Base-by-base conservation (phyloP, 306 rosid species). In the Cucurbita pepo region DNA sequence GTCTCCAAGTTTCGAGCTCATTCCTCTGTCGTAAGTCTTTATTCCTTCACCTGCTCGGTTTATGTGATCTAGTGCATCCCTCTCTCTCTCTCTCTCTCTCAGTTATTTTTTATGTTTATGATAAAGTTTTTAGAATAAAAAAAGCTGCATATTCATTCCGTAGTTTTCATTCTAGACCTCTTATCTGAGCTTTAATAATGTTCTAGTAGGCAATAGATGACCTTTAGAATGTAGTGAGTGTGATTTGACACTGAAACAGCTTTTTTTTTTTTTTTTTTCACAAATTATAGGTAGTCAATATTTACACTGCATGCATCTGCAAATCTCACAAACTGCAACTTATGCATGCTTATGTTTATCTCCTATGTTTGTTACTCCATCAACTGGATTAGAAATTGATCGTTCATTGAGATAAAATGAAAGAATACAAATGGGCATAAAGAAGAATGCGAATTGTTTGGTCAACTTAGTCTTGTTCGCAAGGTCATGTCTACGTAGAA, bases 1-100 rank as follows among this genome's bases (percentile, higher is more conserved):
- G 96, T 84, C 19, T 86, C 95, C 72, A 86, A 82, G 22, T 87
- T 91, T 83, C 89, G 83, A 73, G 97, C 97, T 38, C 99, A 94
- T 78, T 72, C 84, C 10, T 88, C 97, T n/a, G 92, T 89, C 89
- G 97, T 94, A 94, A 78, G 57, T 51, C 69, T 5, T 12, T 52
- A 44, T 59, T 43, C 36, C 41, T 48, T 61, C 11, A 36, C 53
- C 48, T 45, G 43, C 36, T 47, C 25, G 7, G 44, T 13, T 38
- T 47, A 15, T 45, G 14, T 50, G 45, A 47, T 70, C 38, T 18
- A 51, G 25, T 43, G n/a, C 8, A 43, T 64, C 11, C 5, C 45
- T 18, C 4, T 19, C 44, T 18, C 53, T 64, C 71, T 64, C 36
- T 48, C 47, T 43, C 45, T 7, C 45, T 7, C 45, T 8, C 9